These are phyloP conservation scores for Pythium folliculosum DNA, from an alignment of 352 stramenopile genomes.

Conservation along the genomic window DNA sequence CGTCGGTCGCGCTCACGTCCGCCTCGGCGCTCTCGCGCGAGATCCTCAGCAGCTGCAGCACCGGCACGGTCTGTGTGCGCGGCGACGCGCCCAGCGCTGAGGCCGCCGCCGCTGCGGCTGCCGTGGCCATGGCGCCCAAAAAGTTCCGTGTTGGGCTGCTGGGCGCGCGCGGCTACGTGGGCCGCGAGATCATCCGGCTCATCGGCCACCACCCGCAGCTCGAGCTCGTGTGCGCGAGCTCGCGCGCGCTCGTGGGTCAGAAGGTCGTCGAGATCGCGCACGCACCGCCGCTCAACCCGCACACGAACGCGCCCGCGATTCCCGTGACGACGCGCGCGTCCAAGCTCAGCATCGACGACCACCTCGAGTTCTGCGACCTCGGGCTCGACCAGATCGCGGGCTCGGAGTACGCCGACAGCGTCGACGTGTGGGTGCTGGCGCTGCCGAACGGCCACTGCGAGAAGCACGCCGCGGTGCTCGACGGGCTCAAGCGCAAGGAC, in stretches of 20 bases:
- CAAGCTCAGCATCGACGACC: constrained; percentile 61
- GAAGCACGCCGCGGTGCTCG: constrained; percentile 72
- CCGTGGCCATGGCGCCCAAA: constrained; percentile 23
- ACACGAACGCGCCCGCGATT: constrained; percentile 75
- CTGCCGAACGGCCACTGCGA: constrained; percentile 88
- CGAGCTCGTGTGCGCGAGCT: constrained; percentile 84
- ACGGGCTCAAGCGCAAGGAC: constrained; percentile 64
- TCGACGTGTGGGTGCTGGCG: constrained; percentile 87
- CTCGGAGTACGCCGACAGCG: constrained; percentile 69
- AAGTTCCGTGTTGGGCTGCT: constrained; percentile 86
- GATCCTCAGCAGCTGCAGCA: constrained; percentile 86
- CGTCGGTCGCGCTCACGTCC: constrained; percentile 86
- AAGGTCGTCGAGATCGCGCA: constrained; percentile 78
- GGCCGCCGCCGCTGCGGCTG: constrained; percentile 21
- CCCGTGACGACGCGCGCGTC: constrained; percentile 32
- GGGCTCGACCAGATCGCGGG: constrained; percentile 73
- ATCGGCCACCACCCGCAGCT: constrained; percentile 77
- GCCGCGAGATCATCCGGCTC: constrained; percentile 83
- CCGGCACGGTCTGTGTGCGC: constrained; percentile 81
- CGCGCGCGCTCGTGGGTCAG: constrained; percentile 71
- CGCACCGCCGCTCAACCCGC: constrained; percentile 77
- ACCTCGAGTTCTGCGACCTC: constrained; percentile 83
- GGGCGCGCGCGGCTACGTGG: constrained; percentile 85
- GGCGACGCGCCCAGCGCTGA: constrained; percentile 31
- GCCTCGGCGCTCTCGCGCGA: constrained; percentile 76